Evolutionary conservation across 352 stramenopile genomes (phyloP), one percentile per base, ranked within the genome.

Genomic region (Phytophthora cactorum): DNA sequence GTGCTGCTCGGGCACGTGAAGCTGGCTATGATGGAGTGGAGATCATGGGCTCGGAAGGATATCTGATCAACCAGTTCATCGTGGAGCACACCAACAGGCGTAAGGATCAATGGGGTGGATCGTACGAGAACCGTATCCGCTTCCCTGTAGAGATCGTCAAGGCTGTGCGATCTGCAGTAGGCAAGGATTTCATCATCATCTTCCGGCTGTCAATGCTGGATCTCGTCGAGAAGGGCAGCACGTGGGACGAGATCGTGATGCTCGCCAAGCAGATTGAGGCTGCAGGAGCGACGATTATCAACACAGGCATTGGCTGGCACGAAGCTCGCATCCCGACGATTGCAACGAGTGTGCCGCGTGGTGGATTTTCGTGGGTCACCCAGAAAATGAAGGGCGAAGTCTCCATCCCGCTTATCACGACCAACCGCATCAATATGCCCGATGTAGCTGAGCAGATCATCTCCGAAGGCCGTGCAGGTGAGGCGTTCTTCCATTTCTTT

Each of bases 251-350:
- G 64, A 94, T 98, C 52, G 88, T 98, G 14, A 63, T 83, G 50
- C 82, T 99, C 44, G 96, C 97, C 7, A 83, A 97, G 66, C 68
- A 80, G 25, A 90, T 99, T 52, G 91, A 99, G 70, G 83, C 84
- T 28, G 96, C 95, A 3, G 97, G 97, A 25, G 96, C 91, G 7
- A 98, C 87, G 22, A 98, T 99, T 69, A 97, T 99, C 47, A 99
- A 99, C 86, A 99, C 96, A 38, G 97, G 97, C 25, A 99, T 99
- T 70, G 97, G 97, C 32, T 99, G 97, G 97, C 97, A 99, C 70
- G 96, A 99, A 73, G 96, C 97, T 32, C 86, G 97, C 22, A 95
- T 99, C 46, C 97, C 97, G 17, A 99, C 97, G 7, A 99, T 99
- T 78, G 91, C 93, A 1, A 99, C 97, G 0, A 97, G 86, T 65